Evolutionary conservation across 805 yeast species (phyloP), one percentile per base, ranked within the genome.

Genomic region (Yarrowia osloensis): DNA sequence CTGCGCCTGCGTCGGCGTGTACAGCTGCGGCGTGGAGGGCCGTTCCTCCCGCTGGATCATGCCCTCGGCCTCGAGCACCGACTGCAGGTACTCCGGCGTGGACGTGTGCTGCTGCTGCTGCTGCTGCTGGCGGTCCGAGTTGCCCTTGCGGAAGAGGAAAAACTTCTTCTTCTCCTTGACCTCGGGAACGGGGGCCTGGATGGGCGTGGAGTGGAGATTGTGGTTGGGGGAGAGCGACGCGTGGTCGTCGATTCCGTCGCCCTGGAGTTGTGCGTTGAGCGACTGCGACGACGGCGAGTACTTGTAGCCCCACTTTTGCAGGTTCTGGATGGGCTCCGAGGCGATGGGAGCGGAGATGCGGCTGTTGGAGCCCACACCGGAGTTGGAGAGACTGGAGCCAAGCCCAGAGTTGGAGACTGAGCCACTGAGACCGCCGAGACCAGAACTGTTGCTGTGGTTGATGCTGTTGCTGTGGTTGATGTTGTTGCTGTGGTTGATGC

Each of bases 301-400:
- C 50, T 50, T 65, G 47, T 49, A 49, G 50, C 67, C 67, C 67
- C 67, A 65, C 50, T 65, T 65, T 19, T 49, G 47, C 46, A 49
- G 62, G 62, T 65, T 39, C 67, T 65, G 62, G 62, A 65, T 65
- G 49, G 39, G 47, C 17, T 52, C 49, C 12, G 62, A 52, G 17
- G 46, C 67, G 12, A 65, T 24, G 22, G 67, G 67, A 6, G 62
- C 67, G 17, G 67, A 65, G 11, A 65, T 65, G 19, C 47, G 33
- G 15, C 40, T 52, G 59, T 21, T 39, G 26, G n/a, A n/a, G n/a
- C n/a, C n/a, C n/a, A n/a, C n/a, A n/a, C n/a, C n/a, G n/a, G n/a
- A n/a, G n/a, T n/a, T n/a, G n/a, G n/a, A n/a, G n/a, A n/a, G n/a
- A n/a, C n/a, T n/a, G n/a, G n/a, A n/a, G n/a, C n/a, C n/a, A n/a